Evolutionary conservation across 106 monocot species (phyloP), one percentile per base, ranked within the genome.

Genomic region (Chionographis japonica): DNA sequence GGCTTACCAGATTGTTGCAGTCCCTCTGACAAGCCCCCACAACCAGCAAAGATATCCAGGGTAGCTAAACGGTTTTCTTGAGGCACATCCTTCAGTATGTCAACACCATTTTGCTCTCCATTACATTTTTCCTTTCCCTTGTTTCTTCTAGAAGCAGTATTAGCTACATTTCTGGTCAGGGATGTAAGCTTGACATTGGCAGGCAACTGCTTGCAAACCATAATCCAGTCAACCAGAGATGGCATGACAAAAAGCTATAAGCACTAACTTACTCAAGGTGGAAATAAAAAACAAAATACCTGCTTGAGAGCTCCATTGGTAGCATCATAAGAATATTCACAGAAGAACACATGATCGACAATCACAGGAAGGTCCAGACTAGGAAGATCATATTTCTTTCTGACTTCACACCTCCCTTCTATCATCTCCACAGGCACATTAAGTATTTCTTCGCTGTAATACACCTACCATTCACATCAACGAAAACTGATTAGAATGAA

Each of bases 1-100:
- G 18, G 63, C 37, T 42, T 82, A 98, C 98, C 98, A 59, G 98
- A 75, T 76, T 90, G 77, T 57, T 90, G 87, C 36, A 98, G 60
- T 63, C 98, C 98, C 74, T 90, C 93, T 71, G 98, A 98, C 69
- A 98, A 75, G 36, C 98, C 98, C 14, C 98, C 98, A 73, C 98
- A 98, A n/a, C 98, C 98, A 81, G 98, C 92, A 90, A 98, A 98
- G 64, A 98, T 92, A 79, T 98, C 98, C 3, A 98, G 73, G 56
- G 98, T 98, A 36, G 90, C 78, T 54, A 98, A 78, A 27, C 79
- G 85, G 38, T 73, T 68, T 53, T 93, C 87, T 52, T 72, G 61
- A 61, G 69, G 60, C 14, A 64, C 42, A 62, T 81, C 72, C 9
- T 67, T 74, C 68, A 60, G 68, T 78, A 78, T 52, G 37, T 76